Evolutionary conservation across 148 eudicot species (phyloP).

Genomic region (Cornus suecica): DNA sequence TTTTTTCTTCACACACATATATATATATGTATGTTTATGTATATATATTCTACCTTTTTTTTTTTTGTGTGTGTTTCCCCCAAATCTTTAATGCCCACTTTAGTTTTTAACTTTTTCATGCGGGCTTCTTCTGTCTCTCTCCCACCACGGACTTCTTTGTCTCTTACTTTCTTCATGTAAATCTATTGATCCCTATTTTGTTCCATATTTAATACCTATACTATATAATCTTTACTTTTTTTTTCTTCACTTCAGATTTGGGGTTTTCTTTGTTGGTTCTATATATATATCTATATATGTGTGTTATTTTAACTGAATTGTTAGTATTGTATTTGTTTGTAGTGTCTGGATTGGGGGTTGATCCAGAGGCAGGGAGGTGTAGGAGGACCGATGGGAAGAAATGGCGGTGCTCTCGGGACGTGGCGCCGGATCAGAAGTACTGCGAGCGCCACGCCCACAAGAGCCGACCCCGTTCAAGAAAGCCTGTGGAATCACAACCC

Average conservation of each 20-base stretch:
- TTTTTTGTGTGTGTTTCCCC: no score
- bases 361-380: slow-evolving; percentile 88
- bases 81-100: neutral
- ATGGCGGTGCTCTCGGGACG: slow-evolving; percentile 85
- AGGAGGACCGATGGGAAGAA: slow-evolving; percentile 83
- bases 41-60: neutral
- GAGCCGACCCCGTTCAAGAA: slow-evolving; percentile 85
- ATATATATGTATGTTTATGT: no score
- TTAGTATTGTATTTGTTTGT: slow-evolving; percentile 8
- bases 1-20: neutral
- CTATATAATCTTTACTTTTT: neutral
- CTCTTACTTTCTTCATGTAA: neutral
- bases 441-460: slow-evolving; percentile 83
- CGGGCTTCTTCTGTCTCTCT: neutral
- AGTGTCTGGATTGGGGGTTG: slow-evolving; percentile 42
- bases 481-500: slow-evolving; percentile 75
- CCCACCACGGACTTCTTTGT: neutral
- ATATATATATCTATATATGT: no score
- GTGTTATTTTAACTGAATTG: neutral
- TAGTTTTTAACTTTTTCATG: neutral
- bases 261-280: neutral
- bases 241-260: neutral
- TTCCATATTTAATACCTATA: no score
- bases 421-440: slow-evolving; percentile 78
- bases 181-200: neutral